Conservation (phyloP, 805 yeast species). For the Trichomonascus vanleenenianus region DNA sequence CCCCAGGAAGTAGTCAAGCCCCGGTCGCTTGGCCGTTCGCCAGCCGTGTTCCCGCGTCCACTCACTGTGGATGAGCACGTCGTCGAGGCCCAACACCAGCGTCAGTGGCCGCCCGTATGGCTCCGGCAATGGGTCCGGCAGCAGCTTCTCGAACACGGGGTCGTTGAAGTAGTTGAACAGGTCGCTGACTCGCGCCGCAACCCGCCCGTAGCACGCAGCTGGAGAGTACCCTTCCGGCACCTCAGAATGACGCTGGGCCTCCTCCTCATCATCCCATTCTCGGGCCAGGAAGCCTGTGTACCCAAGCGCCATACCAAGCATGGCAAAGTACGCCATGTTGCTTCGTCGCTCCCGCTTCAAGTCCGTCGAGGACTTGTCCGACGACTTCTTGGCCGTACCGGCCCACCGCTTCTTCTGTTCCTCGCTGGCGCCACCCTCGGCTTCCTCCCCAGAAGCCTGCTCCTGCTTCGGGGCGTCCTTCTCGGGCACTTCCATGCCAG, state of each 20-base stretch:
- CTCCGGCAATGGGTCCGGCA: slow-evolving; percentile 89
- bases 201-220: slow-evolving; percentile 56
- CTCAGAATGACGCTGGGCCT: slow-evolving; percentile 45
- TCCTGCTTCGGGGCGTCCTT: slow-evolving; percentile 11
- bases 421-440: slow-evolving; percentile 14
- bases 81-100: slow-evolving; percentile 82
- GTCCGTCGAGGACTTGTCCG: slow-evolving; percentile 30
- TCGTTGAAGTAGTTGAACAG: slow-evolving; percentile 80
- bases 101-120: slow-evolving; percentile 91
- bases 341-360: slow-evolving; percentile 74
- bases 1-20: slow-evolving; percentile 91
- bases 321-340: slow-evolving; percentile 57
- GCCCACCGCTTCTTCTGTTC: slow-evolving; percentile 37
- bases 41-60: slow-evolving; percentile 93
- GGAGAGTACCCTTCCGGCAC: slow-evolving; percentile 65
- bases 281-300: slow-evolving; percentile 64
- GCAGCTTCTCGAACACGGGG: slow-evolving; percentile 85
- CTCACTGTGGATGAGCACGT: slow-evolving; percentile 78
- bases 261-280: slow-evolving; percentile 77
- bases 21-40: slow-evolving; percentile 99
- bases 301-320: slow-evolving; percentile 40
- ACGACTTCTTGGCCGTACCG: slow-evolving; percentile 39
- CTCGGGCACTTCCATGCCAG: slow-evolving; percentile 58
- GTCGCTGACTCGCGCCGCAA: slow-evolving; percentile 61
- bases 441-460: too few relatives aligned